Base-by-base conservation (phyloP, 2,329 filamentous ascomycete genomes). In the Apiospora malaysiana region DNA sequence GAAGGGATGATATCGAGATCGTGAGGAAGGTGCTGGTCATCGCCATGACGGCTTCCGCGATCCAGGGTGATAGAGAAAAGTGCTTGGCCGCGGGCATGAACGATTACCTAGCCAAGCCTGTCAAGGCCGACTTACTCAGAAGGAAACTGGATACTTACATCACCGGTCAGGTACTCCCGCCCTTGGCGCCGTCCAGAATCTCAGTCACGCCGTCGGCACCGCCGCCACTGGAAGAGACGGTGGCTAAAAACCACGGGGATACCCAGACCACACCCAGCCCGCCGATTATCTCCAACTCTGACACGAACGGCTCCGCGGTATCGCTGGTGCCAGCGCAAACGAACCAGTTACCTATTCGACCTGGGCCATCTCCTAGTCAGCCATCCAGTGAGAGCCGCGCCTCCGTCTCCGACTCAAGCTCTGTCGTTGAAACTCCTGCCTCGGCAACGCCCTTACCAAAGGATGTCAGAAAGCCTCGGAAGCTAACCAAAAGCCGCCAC, bases 71-170 rank as follows among this genome's bases (percentile, higher is more conserved):
- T 79, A 88, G 95, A 66, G 95, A 98, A 80, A 98, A 97, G 82
- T 98, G 95, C 76, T 84, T 98, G n/a, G 94, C 94, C 68, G 94
- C 94, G 1, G 95, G 95, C 63, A 98, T 98, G 95, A 97, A 98
- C 81, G 96, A 98, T 78, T 98, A 98, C 77, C 88, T 98, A 0
- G 94, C 95, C 21, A 98, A 98, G 80, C 95, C 95, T 0, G 95
- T 98, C n/a, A 89, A 94, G 72, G 94, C 93, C 4, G 93, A 95
- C 66, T 91, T 97, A 51, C 85, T 98, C 69, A 96, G 94, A 82
- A 91, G 91, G 78, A 95, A 98, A 83, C 84, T 98, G 71, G 87
- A 89, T 59, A 84, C 85, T 2, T 90, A 90, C 74, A 83, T 88
- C 37, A 83, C 80, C 49, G 79, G 78, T 56, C 78, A 81, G 66